Evolutionary conservation across 129 eudicot genomes (phyloP).

Genomic region (Cynara cardunculus): DNA sequence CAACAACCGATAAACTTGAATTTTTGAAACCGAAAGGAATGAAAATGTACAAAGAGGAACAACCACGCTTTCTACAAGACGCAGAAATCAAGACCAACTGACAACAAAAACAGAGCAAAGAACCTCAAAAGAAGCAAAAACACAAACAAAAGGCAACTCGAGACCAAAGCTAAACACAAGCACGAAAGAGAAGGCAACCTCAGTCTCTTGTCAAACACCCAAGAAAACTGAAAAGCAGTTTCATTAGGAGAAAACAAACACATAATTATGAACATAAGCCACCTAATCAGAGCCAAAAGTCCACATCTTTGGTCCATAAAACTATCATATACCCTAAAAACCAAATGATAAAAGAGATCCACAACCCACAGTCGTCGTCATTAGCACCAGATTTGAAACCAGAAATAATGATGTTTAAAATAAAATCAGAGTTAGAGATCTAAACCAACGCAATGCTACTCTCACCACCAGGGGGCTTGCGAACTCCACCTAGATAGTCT

Average conservation of each 20-base stretch:
- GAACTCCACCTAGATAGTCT: conserved; percentile 85
- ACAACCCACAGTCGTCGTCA: conserved; percentile 18
- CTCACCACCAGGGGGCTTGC: conserved; percentile 98
- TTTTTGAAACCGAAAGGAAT: neutral
- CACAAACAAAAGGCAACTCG: neutral
- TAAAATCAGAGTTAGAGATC: conserved; percentile 39
- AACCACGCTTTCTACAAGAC: neutral
- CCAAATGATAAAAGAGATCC: conserved; percentile 4
- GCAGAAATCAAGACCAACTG: neutral
- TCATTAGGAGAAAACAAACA: conserved; percentile 6
- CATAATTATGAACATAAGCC: conserved; percentile 29
- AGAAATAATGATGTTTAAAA: conserved; percentile 27
- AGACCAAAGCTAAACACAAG: neutral
- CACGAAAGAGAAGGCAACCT: too few relatives aligned
- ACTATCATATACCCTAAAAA: conserved; percentile 24
- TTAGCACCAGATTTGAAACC: conserved; percentile 8
- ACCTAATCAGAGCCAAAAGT: conserved; percentile 20
- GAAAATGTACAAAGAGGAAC: neutral
- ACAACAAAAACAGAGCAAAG: neutral
- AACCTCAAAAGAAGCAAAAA: neutral
- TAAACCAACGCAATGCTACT: conserved; percentile 97
- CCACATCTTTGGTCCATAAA: conserved; percentile 17
- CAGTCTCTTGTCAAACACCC: neutral
- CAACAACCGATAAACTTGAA: neutral
- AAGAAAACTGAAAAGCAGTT: neutral